Evolutionary conservation across 1,284 basidiomycete genomes (phyloP).

Genomic region (Dichomitus squalens): DNA sequence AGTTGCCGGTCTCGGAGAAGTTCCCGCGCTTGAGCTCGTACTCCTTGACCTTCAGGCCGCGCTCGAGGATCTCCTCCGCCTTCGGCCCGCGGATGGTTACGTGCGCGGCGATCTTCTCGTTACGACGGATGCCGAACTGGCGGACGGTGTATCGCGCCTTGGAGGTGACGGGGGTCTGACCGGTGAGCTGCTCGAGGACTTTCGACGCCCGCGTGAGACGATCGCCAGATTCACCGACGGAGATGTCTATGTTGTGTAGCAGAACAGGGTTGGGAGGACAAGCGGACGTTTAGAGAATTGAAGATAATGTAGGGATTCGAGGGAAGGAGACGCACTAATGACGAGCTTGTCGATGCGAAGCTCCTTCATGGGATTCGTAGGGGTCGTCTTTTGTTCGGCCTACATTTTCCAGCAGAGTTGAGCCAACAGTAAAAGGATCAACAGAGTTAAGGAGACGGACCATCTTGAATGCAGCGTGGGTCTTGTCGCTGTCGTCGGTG

Average conservation of each 20-base stretch:
- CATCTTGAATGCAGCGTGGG: conserved; percentile 28
- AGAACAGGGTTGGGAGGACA: background rate
- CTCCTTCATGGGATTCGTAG: conserved; percentile 95
- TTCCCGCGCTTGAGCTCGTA: conserved; percentile 94
- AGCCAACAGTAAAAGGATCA: background rate
- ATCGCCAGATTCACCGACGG: conserved; percentile 99
- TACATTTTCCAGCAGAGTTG: conserved; percentile 35
- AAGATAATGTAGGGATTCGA: background rate
- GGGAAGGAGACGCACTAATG: conserved; percentile 78
- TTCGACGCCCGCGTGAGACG: conserved; percentile 98
- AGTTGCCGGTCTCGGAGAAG: conserved; percentile 98
- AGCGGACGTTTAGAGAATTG: background rate
- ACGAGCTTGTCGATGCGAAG: conserved; percentile 98
- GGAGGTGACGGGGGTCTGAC: conserved; percentile 98
- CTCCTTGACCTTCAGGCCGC: conserved; percentile 99
- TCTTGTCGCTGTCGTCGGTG: conserved; percentile 27
- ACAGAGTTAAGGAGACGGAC: conserved; percentile 13
- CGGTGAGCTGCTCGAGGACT: conserved; percentile 99
- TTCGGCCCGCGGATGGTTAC: conserved; percentile 99
- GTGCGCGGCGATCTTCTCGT: conserved; percentile 99
- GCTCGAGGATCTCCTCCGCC: conserved; percentile 99
- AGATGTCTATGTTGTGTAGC: conserved; percentile 77
- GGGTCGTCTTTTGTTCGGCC: conserved; percentile 89
- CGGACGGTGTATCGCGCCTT: conserved; percentile 99
- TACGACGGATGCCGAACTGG: conserved; percentile 98